Conservation (phyloP, 2,329 filamentous ascomycete species). For the Aspergillus flavus region DNA sequence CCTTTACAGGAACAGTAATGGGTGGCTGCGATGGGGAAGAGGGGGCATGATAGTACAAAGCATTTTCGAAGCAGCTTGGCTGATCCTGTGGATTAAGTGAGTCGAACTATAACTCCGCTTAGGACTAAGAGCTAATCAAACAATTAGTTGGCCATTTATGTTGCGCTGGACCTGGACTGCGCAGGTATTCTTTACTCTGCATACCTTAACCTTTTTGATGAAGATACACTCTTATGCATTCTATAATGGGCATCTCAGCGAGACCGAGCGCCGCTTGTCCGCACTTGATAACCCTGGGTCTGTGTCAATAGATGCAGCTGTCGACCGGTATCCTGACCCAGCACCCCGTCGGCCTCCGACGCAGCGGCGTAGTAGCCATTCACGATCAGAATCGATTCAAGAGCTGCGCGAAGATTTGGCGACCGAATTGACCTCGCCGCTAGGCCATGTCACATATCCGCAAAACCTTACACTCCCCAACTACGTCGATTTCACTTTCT, state of each 20-base stretch:
- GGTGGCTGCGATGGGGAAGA: slow-evolving; percentile 69
- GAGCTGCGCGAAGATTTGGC: slow-evolving; percentile 84
- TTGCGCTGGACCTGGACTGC: slow-evolving; percentile 95
- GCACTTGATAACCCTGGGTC: slow-evolving; percentile 77
- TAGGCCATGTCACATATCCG: slow-evolving; percentile 88
- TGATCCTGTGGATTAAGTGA: slow-evolving; percentile 75
- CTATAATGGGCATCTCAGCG: slow-evolving; percentile 93
- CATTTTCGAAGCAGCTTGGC: slow-evolving; percentile 76
- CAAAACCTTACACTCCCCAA: slow-evolving; percentile 81
- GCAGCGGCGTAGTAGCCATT: slow-evolving; percentile 17
- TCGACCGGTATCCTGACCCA: slow-evolving; percentile 69
- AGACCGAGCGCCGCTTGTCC: slow-evolving; percentile 78
- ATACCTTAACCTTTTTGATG: slow-evolving; percentile 91
- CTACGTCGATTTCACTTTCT: slow-evolving; percentile 84
- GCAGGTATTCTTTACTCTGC: slow-evolving; percentile 90
- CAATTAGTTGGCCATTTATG: slow-evolving; percentile 70
- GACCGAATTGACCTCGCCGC: slow-evolving; percentile 84
- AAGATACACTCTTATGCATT: slow-evolving; percentile 99
- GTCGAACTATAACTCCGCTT: slow-evolving; percentile 23
- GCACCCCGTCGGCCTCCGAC: slow-evolving; percentile 33
- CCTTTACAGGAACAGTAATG: slow-evolving; percentile 60
- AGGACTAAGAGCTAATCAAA: slow-evolving; percentile 22
- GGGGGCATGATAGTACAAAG: slow-evolving; percentile 84
- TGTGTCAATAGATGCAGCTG: slow-evolving; percentile 67
- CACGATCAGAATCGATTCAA: slow-evolving; percentile 57